Evolutionary conservation across 345 rosid genomes (phyloP), one percentile per base, ranked within the genome.

Genomic region (Arabidopsis suecica): DNA sequence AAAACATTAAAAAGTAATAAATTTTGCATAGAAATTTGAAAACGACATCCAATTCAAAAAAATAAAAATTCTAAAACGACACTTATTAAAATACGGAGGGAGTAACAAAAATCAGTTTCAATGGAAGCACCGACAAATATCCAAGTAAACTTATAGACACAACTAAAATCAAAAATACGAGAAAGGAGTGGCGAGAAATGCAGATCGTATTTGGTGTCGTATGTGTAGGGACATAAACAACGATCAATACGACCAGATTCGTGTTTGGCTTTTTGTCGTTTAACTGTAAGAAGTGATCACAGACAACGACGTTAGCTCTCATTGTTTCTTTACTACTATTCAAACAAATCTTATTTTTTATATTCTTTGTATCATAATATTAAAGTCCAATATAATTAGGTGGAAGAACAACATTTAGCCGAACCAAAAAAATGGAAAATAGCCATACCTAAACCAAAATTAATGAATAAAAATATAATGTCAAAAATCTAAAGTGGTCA

Each of bases 91-190:
- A n/a, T n/a, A n/a, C n/a, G n/a, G n/a, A n/a, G n/a, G n/a, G n/a
- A n/a, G n/a, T n/a, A 23, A 32, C 1, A 68, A 61, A 32, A 4
- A 1, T 8, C 25, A 6, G 38, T 50, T 75, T 68, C 28, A 34
- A 36, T 11, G 44, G 5, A 40, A 40, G 76, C 76, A 78, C 81
- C 81, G 73, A 78, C 81, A 78, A 65, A 49, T 59, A 53, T 25
- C 11, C 2, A 9, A 18, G 32, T 28, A 37, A 16, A n/a, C 33
- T 53, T 71, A 51, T 51, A 45, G 37, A 54, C 38, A 76, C 56
- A 76, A 50, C 33, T 9, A 68, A 9, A 75, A 9, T 47, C 1
- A 45, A 50, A 36, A 58, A 7, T 11, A 62, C 16, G n/a, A 48
- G 37, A 41, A 41, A 69, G 70, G 64, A 55, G 76, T 56, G 71